These are phyloP conservation scores for Vitis labrusca DNA, from an alignment of 164 flowering plant species.

Conservation along the genomic window DNA sequence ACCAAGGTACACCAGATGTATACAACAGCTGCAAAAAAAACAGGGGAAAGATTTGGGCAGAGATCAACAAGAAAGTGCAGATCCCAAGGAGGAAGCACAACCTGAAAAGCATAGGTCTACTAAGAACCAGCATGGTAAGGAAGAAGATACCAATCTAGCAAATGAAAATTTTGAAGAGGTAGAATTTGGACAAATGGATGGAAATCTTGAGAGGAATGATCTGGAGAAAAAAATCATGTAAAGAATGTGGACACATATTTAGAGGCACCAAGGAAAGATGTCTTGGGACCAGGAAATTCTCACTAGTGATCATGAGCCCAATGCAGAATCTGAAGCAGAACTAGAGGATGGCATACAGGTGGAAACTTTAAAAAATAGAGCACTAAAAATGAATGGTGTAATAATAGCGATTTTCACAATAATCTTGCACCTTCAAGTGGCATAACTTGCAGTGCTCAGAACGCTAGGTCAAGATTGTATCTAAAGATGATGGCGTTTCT, in stretches of 20 bases:
- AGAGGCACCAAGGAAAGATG: slow-evolving; percentile 26
- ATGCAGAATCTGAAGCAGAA: slow-evolving; percentile 35
- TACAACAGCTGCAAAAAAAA: no score
- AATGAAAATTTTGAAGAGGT: slow-evolving; percentile 49
- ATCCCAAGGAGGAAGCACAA: slow-evolving; percentile 34
- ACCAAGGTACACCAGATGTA: no score
- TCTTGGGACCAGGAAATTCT: slow-evolving; percentile 19
- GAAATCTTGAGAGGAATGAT: slow-evolving; percentile 31
- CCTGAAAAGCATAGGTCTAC: slow-evolving; percentile 28
- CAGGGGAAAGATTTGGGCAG: slow-evolving; percentile 32
- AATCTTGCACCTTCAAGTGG: slow-evolving; percentile 51
- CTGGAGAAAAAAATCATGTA: slow-evolving; percentile 19
- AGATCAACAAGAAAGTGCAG: slow-evolving; percentile 31
- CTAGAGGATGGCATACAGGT: slow-evolving; percentile 28
- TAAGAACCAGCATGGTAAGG: slow-evolving; percentile 31
- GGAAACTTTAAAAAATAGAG: slow-evolving; percentile 28
- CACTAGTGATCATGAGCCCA: slow-evolving; percentile 18
- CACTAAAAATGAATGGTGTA: slow-evolving; percentile 45
- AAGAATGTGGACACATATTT: slow-evolving; percentile 29
- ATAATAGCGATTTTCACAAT: slow-evolving; percentile 36
- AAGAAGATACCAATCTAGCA: slow-evolving; percentile 17
- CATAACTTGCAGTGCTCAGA: slow-evolving; percentile 26
- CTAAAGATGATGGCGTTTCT: no score
- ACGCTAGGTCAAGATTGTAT: no score
- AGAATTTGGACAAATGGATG: slow-evolving; percentile 32